Conservation (phyloP, 495 filamentous ascomycete genomes). For the Trichoderma reesei region DNA sequence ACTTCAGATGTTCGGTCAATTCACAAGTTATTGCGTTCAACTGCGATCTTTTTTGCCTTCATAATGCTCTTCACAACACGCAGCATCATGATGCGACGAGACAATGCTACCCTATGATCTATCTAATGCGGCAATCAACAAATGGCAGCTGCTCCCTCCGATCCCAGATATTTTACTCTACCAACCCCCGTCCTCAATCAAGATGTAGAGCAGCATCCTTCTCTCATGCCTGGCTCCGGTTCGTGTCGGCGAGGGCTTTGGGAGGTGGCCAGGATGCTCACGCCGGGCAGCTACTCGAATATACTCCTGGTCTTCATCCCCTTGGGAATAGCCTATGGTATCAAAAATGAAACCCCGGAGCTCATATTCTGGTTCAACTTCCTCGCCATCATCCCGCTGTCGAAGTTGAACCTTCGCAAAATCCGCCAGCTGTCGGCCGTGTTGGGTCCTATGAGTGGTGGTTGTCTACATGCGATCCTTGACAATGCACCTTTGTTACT, state of each 20-base stretch:
- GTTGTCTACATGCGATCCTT: not conserved
- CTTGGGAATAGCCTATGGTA: not conserved
- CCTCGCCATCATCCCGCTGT: not conserved
- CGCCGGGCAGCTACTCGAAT: not conserved
- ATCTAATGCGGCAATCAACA: not conserved
- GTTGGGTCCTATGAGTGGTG: not conserved
- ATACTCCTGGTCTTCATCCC: not conserved
- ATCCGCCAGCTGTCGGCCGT: not conserved
- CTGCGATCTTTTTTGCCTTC: not conserved
- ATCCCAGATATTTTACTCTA: not conserved
- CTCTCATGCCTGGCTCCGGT: not conserved
- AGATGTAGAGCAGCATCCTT: not conserved
- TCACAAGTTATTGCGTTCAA: not conserved
- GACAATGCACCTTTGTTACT: not conserved
- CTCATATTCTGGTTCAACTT: constrained; percentile 1
- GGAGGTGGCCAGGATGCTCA: not conserved
- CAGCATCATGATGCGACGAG: not conserved
- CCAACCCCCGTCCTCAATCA: not conserved
- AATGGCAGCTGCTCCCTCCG: not conserved
- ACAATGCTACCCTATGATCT: too few relatives aligned
- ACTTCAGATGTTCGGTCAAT: not conserved
- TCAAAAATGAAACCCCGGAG: not conserved
- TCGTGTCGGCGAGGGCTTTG: not conserved
- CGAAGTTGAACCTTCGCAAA: not conserved
- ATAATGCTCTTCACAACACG: not conserved